These are phyloP conservation scores for Leucoagaricus sp. DNA, from an alignment of 1,284 basidiomycete genomes.

Conservation along the genomic window DNA sequence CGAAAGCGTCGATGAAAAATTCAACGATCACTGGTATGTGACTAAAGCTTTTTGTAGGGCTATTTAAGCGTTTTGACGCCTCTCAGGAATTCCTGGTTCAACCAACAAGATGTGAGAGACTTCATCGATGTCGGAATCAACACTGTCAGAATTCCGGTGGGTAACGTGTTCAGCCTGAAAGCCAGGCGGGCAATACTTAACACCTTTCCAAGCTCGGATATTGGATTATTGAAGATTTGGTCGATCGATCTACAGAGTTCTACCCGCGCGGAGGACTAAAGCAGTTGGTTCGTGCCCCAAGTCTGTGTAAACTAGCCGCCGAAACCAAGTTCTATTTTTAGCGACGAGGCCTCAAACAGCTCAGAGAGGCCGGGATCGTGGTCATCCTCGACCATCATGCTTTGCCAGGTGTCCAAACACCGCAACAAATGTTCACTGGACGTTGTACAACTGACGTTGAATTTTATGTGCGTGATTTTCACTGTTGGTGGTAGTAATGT, in stretches of 20 bases:
- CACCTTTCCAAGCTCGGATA: slow-evolving; percentile 61
- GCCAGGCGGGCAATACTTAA: background rate
- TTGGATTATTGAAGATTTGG: slow-evolving; percentile 77
- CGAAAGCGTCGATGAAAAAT: slow-evolving; percentile 55
- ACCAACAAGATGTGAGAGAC: slow-evolving; percentile 54
- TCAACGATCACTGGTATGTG: slow-evolving; percentile 64
- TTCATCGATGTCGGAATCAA: slow-evolving; percentile 62
- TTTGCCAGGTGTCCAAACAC: slow-evolving; percentile 66
- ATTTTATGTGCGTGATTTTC: slow-evolving; percentile 73
- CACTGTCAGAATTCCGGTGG: slow-evolving; percentile 72
- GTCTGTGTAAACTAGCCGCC: background rate
- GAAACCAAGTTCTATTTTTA: slow-evolving; percentile 25
- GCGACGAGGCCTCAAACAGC: slow-evolving; percentile 61
- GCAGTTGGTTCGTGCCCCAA: slow-evolving; percentile 50
- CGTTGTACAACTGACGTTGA: slow-evolving; percentile 66
- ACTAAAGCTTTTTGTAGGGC: background rate
- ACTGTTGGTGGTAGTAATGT: background rate
- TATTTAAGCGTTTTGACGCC: background rate
- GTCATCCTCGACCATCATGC: slow-evolving; percentile 79
- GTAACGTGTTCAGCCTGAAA: slow-evolving; percentile 30
- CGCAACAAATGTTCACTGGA: slow-evolving; percentile 66
- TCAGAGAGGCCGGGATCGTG: slow-evolving; percentile 61
- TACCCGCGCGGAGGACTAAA: slow-evolving; percentile 72
- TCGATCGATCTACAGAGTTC: slow-evolving; percentile 59
- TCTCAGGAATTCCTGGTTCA: slow-evolving; percentile 77